Conservation (phyloP, 768 basidiomycete species). For the Hygrophoropsis aurantiaca region DNA sequence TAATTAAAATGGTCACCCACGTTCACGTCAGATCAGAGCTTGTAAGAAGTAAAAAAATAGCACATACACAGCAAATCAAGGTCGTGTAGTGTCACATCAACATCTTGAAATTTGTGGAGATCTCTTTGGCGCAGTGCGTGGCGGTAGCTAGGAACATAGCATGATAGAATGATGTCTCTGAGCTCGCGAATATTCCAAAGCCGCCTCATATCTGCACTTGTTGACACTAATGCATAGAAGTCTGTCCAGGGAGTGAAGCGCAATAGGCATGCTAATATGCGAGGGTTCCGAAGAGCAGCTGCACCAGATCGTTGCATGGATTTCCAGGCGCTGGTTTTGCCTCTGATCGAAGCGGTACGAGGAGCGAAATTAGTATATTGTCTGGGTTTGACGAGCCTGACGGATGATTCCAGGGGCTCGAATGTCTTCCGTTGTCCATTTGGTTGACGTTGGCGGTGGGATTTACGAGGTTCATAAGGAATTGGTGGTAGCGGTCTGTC, state of each 20-base stretch:
- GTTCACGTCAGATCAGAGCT: constrained; percentile 6
- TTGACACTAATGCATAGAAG: constrained; percentile 38
- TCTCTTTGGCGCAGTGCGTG: constrained; percentile 43
- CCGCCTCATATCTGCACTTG: constrained; percentile 34
- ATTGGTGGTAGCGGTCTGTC: constrained; percentile 21
- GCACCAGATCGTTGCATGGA: constrained; percentile 26
- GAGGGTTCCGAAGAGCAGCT: constrained; percentile 32
- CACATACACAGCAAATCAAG: constrained; percentile 66
- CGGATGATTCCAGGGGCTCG: neutral
- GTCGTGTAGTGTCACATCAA: constrained; percentile 57
- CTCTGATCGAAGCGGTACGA: constrained; percentile 2
- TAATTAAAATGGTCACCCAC: constrained; percentile 1
- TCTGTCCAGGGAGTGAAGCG: constrained; percentile 35
- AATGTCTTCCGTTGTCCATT: neutral
- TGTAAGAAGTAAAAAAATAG: constrained; percentile 8
- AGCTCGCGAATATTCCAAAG: constrained; percentile 31
- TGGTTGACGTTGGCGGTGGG: neutral
- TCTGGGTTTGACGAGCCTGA: neutral
- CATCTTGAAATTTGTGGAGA: constrained; percentile 38
- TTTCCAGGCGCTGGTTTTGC: constrained; percentile 22
- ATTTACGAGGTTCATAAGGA: constrained; percentile 7
- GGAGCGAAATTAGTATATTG: neutral
- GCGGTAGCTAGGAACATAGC: constrained; percentile 59
- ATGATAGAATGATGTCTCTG: constrained; percentile 40
- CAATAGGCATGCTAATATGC: constrained; percentile 33